phyloP scores from a whole-genome alignment of 352 stramenopile genomes.

The Phytophthora sp. region DNA sequence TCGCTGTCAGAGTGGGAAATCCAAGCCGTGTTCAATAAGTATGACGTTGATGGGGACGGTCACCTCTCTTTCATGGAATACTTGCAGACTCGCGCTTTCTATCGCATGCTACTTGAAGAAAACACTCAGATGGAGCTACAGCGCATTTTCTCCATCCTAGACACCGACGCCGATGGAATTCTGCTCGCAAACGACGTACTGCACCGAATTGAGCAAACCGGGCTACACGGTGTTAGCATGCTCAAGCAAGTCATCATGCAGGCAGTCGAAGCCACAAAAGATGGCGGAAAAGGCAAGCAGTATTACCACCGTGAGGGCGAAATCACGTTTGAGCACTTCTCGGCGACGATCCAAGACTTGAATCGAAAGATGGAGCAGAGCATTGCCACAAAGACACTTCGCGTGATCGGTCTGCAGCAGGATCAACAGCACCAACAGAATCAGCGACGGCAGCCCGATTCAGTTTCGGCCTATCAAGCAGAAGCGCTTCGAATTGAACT shows the following conservation, averaged over 20 bases:
- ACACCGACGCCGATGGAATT: constrained; percentile 65
- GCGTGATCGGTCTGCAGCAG: constrained; percentile 47
- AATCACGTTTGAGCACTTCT: constrained; percentile 76
- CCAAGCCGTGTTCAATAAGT: constrained; percentile 61
- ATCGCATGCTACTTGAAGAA: constrained; percentile 59
- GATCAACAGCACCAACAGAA: constrained; percentile 41
- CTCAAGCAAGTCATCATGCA: constrained; percentile 58
- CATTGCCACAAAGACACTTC: constrained; percentile 66
- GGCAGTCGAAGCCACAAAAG: constrained; percentile 51
- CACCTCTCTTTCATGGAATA: constrained; percentile 66
- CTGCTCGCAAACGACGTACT: constrained; percentile 58
- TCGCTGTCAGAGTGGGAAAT: constrained; percentile 68
- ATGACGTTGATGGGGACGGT: constrained; percentile 64
- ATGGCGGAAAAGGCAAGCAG: constrained; percentile 15
- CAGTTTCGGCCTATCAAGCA: constrained; percentile 22
- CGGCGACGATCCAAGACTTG: constrained; percentile 56
- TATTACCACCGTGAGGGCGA: constrained; percentile 50
- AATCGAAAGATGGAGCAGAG: constrained; percentile 70
- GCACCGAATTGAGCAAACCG: constrained; percentile 55
- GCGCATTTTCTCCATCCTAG: constrained; percentile 69
- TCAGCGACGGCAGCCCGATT: constrained; percentile 10
- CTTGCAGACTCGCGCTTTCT: constrained; percentile 59
- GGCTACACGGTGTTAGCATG: constrained; percentile 46
- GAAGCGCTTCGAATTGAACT: constrained; percentile 55
- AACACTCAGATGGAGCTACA: constrained; percentile 60